These are phyloP conservation scores for Septoria linicola DNA, from an alignment of 2,329 filamentous ascomycete genomes.

Conservation along the genomic window DNA sequence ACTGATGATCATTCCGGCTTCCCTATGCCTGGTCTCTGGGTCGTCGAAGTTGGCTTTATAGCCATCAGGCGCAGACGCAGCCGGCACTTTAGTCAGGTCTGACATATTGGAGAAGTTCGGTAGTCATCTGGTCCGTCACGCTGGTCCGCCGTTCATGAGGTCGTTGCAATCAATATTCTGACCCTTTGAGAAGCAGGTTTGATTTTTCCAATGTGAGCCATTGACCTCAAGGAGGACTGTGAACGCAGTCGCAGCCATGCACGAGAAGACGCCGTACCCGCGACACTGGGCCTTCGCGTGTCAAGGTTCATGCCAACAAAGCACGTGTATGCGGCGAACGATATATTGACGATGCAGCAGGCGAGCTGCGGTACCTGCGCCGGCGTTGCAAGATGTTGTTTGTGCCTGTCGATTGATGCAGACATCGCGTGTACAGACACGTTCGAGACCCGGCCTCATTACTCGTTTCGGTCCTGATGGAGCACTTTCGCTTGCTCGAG, in stretches of 20 bases:
- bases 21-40: constrained; percentile 14
- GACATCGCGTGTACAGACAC: constrained; percentile 1
- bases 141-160: too few relatives aligned
- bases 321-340: background rate
- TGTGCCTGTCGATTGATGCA: constrained; percentile 6
- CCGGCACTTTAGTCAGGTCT: constrained; percentile 8
- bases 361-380: background rate
- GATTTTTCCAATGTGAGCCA: background rate
- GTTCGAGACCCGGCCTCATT: background rate
- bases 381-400: constrained; percentile 1
- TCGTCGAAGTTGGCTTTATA: constrained; percentile 12
- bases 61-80: constrained; percentile 13
- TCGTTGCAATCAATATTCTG: too few relatives aligned
- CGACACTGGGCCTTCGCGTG: background rate
- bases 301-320: background rate
- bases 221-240: background rate
- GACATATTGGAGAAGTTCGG: background rate
- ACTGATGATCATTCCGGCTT: constrained; percentile 15
- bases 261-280: background rate
- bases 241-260: background rate
- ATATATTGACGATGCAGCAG: constrained; percentile 3
- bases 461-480: background rate
- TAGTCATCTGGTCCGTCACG: background rate
- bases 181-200: too few relatives aligned
- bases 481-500: constrained; percentile 7